Evolutionary conservation across 805 yeast species (phyloP), one percentile per base, ranked within the genome.

Genomic region (Wickerhamiella brachini): DNA sequence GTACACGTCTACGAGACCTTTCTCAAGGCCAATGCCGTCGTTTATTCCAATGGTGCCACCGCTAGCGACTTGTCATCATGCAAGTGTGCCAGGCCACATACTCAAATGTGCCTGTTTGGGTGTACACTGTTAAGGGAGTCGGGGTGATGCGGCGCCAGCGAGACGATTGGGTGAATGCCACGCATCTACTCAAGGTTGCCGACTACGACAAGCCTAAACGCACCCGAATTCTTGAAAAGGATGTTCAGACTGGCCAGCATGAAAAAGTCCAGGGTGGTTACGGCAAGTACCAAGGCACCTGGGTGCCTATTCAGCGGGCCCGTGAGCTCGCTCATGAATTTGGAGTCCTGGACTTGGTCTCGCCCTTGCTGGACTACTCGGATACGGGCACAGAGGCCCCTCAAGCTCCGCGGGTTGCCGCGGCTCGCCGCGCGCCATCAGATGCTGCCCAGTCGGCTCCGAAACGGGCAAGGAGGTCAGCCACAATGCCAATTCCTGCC

Each of bases 211-310:
- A 89, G 67, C 95, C 97, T 1, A 87, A 85, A 65, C 71, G 97
- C 57, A 89, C 97, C 18, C 81, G 95, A 59, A 87, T 89, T 55
- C 74, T 89, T 59, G 97, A 89, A 64, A 80, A 83, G 60, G 96
- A 89, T 56, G 95, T 90, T n/a, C 96, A 90, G 62, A 77, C 76
- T 43, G 95, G 95, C 5, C 68, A 73, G 18, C 97, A 89, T 65
- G 96, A 89, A 61, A 90, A 90, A 65, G 87, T 89, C 21, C 97
- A 89, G 66, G 97, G 97, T 55, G 97, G 97, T 2, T 89, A 88
- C 64, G 97, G 97, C 50, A 82, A 89, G 62, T 90, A 88, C 66
- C 97, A 90, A 66, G 97, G 96, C 17, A 89, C 97, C 2, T 89
- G 96, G 96, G 89, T 89, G 8, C 97, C 97, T 0, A 67, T 85